These are phyloP conservation scores for Diaporthe ampelina DNA, from an alignment of 2,329 filamentous ascomycete species.

Conservation along the genomic window DNA sequence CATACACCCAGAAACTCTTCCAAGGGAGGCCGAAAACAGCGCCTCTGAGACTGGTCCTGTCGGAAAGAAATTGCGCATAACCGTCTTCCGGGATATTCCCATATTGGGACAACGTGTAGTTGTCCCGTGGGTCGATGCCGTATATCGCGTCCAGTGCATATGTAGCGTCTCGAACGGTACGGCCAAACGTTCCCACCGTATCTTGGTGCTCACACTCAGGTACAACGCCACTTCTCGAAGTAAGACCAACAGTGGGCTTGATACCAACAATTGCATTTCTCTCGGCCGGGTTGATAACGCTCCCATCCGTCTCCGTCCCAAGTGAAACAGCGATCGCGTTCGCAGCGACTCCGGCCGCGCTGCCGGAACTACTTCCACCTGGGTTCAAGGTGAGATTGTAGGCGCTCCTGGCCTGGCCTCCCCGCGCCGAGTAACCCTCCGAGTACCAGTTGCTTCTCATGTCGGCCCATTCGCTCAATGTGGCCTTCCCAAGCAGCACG, in stretches of 20 bases:
- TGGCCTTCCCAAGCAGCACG: conserved; percentile 78
- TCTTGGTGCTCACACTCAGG: conserved; percentile 79
- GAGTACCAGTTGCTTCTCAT: conserved; percentile 78
- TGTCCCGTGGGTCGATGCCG: conserved; percentile 73
- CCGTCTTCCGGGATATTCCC: conserved; percentile 67
- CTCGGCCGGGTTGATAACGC: conserved; percentile 73
- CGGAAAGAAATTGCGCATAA: conserved; percentile 70
- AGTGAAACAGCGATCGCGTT: conserved; percentile 71
- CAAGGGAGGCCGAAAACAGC: conserved; percentile 80
- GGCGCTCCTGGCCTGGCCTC: conserved; percentile 74
- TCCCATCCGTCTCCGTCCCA: conserved; percentile 82
- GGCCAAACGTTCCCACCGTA: conserved; percentile 76
- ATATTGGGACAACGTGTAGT: conserved; percentile 73
- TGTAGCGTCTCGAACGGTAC: conserved; percentile 77
- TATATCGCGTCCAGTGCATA: conserved; percentile 78
- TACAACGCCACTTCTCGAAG: conserved; percentile 73
- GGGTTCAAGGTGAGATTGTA: conserved; percentile 80
- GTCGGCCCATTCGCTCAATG: conserved; percentile 80
- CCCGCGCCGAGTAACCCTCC: conserved; percentile 73
- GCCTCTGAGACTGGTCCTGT: conserved; percentile 67
- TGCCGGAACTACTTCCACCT: conserved; percentile 78
- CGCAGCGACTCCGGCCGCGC: conserved; percentile 72
- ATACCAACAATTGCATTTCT: conserved; percentile 71
- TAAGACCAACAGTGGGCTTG: conserved; percentile 75
- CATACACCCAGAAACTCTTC: conserved; percentile 77